phyloP scores from a whole-genome alignment of 805 yeast genomes.

The Jamesozyma lodderae region DNA sequence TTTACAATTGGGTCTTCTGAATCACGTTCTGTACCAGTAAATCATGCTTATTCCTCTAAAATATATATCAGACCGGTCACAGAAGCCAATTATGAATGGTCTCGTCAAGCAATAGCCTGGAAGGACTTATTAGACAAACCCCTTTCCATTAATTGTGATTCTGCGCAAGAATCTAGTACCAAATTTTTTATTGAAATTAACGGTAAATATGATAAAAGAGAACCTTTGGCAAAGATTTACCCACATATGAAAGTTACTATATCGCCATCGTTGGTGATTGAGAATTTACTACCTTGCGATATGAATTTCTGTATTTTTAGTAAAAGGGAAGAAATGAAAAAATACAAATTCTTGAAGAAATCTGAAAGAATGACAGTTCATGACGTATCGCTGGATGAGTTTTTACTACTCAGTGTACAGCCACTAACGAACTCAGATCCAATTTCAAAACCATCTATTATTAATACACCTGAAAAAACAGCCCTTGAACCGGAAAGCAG shows the following conservation, averaged over 20 bases:
- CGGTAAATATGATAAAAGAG: conserved; percentile 54
- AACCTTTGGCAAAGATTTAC: conserved; percentile 63
- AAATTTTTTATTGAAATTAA: conserved; percentile 64
- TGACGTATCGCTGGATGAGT: conserved; percentile 63
- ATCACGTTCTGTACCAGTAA: conserved; percentile 64
- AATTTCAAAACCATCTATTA: conserved; percentile 30
- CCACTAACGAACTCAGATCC: conserved; percentile 39
- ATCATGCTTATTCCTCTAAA: conserved; percentile 48
- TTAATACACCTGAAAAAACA: conserved; percentile 44
- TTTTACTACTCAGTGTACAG: conserved; percentile 60
- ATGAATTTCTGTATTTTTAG: conserved; percentile 68
- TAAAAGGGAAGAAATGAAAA: conserved; percentile 56
- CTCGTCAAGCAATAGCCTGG: conserved; percentile 59
- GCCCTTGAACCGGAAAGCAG: conserved; percentile 49
- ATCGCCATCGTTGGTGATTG: conserved; percentile 79
- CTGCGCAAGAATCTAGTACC: conserved; percentile 33
- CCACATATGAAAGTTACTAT: conserved; percentile 75
- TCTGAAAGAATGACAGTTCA: conserved; percentile 72
- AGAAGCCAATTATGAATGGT: conserved; percentile 57
- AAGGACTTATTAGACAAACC: conserved; percentile 42
- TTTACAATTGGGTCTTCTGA: conserved; percentile 46
- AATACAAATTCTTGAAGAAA: conserved; percentile 51
- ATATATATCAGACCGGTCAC: conserved; percentile 56
- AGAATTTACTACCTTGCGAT: conserved; percentile 78
- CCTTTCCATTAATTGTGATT: conserved; percentile 48